These are phyloP conservation scores for Aspergillus jensenii DNA, from an alignment of 2,329 filamentous ascomycete species.

Conservation along the genomic window DNA sequence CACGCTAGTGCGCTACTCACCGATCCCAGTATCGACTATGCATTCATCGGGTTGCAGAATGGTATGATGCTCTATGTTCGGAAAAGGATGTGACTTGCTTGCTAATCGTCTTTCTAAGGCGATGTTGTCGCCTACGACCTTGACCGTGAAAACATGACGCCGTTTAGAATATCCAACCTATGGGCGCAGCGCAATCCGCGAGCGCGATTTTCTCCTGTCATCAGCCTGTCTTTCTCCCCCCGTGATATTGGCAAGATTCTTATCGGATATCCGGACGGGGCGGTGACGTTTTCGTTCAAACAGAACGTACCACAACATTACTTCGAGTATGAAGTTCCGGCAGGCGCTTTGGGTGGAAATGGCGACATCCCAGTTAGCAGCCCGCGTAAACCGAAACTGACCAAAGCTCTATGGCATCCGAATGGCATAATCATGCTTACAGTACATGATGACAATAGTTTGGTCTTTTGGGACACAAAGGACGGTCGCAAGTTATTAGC, in stretches of 20 bases:
- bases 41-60: constrained; percentile 76
- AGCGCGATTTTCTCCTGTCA: constrained; percentile 63
- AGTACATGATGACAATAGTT: constrained; percentile 82
- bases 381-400: constrained; percentile 69
- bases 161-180: constrained; percentile 81
- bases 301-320: constrained; percentile 75
- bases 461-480: constrained; percentile 93
- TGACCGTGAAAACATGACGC: constrained; percentile 73
- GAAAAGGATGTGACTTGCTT: not conserved
- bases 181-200: constrained; percentile 74
- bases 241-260: constrained; percentile 88
- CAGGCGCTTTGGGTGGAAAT: constrained; percentile 78
- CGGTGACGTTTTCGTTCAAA: constrained; percentile 92
- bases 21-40: constrained; percentile 92
- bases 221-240: constrained; percentile 82
- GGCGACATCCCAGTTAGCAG: constrained; percentile 62
- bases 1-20: constrained; percentile 72
- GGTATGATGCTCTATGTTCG: constrained; percentile 40
- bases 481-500: constrained; percentile 83
- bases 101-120: constrained; percentile 42
- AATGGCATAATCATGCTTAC: constrained; percentile 87
- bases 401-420: constrained; percentile 89
- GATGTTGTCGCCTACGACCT: constrained; percentile 92
- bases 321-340: constrained; percentile 79
- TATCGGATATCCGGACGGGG: constrained; percentile 86